Percentiles rank a stretch among this genome's conserved stretches.
phyloP scores from a whole-genome alignment of 495 filamentous ascomycete species.

The Cladorrhinum samala region DNA sequence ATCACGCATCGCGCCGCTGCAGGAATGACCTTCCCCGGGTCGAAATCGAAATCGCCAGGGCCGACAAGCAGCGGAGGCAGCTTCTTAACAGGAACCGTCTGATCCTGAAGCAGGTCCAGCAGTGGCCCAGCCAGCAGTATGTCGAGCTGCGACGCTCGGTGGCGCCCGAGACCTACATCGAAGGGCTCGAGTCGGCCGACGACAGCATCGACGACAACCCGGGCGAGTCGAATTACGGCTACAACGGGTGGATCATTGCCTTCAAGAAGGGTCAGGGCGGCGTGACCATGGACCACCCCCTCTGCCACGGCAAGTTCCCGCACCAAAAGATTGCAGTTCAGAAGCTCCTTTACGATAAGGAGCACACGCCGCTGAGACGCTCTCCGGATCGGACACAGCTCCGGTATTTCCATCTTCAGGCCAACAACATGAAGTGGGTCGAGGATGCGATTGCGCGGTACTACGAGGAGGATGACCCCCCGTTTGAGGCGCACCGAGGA shows the following conservation, averaged over 20 bases:
- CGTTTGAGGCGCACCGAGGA: constrained; percentile 10
- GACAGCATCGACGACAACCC: constrained; percentile 22
- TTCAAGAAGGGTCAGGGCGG: constrained; percentile 22
- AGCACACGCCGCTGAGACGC: constrained; percentile 15
- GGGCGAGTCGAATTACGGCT: constrained; percentile 19
- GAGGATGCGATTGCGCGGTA: constrained; percentile 22
- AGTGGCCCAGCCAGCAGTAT: constrained; percentile 16
- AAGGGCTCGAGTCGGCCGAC: constrained; percentile 11
- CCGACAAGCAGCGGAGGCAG: constrained; percentile 3
- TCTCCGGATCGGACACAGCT: constrained; percentile 15
- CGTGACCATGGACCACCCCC: constrained; percentile 16
- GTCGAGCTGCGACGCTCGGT: constrained; percentile 6
- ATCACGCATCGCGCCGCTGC: constrained; percentile 5
- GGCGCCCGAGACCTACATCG: constrained; percentile 17
- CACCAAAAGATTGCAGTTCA: constrained; percentile 27
- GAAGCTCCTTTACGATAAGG: constrained; percentile 18
- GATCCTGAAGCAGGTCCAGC: constrained; percentile 18
- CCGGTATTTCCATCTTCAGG: constrained; percentile 25
- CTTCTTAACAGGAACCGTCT: constrained; percentile 11
- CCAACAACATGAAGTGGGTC: constrained; percentile 28
- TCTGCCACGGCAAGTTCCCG: constrained; percentile 21
- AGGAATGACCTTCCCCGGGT: constrained; percentile 11
- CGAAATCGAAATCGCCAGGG: constrained; percentile 12
- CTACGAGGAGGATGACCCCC: constrained; percentile 19
- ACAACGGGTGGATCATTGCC: constrained; percentile 25